phyloP scores from a whole-genome alignment of 2,329 filamentous ascomycete genomes.

The Pyrenochaeta sp. region DNA sequence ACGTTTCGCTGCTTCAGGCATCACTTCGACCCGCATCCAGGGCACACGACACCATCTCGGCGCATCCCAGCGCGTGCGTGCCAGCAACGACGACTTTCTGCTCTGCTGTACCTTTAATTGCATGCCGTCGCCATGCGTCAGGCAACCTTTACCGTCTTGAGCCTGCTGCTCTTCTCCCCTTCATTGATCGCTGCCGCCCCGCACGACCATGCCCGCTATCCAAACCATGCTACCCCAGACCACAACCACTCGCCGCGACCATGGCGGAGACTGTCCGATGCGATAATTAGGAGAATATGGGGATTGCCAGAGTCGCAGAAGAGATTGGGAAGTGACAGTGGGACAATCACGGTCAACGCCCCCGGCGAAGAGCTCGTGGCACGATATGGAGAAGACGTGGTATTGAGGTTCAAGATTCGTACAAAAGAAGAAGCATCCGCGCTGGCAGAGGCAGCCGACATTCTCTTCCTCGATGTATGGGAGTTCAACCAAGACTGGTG shows the following conservation, averaged over 20 bases:
- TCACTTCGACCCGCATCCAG: background rate
- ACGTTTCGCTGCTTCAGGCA: slow-evolving; percentile 10
- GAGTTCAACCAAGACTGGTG: slow-evolving; percentile 81
- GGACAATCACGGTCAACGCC: slow-evolving; percentile 1
- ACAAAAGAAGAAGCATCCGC: slow-evolving; percentile 72
- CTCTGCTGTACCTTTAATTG: background rate
- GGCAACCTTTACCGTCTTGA: slow-evolving; percentile 32
- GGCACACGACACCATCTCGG: slow-evolving; percentile 13
- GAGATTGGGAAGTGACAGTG: slow-evolving; percentile 4
- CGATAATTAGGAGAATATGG: slow-evolving; percentile 46
- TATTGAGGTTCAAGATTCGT: slow-evolving; percentile 85
- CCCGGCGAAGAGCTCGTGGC: slow-evolving; percentile 43
- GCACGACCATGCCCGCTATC: slow-evolving; percentile 29
- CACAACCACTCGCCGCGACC: slow-evolving; percentile 33
- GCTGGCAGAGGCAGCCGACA: slow-evolving; percentile 75
- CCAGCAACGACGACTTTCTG: slow-evolving; percentile 2
- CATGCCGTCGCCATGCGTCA: slow-evolving; percentile 38
- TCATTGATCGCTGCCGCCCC: slow-evolving; percentile 43
- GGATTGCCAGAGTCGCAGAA: slow-evolving; percentile 29
- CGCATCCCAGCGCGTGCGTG: background rate
- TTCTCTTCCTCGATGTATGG: slow-evolving; percentile 90
- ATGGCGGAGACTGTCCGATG: slow-evolving; percentile 51
- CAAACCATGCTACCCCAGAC: slow-evolving; percentile 20
- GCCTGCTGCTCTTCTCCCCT: slow-evolving; percentile 42
- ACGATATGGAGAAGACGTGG: slow-evolving; percentile 80